Base-by-base conservation (phyloP, 2,329 filamentous ascomycete species). In the Fusarium tanahbumbuense region DNA sequence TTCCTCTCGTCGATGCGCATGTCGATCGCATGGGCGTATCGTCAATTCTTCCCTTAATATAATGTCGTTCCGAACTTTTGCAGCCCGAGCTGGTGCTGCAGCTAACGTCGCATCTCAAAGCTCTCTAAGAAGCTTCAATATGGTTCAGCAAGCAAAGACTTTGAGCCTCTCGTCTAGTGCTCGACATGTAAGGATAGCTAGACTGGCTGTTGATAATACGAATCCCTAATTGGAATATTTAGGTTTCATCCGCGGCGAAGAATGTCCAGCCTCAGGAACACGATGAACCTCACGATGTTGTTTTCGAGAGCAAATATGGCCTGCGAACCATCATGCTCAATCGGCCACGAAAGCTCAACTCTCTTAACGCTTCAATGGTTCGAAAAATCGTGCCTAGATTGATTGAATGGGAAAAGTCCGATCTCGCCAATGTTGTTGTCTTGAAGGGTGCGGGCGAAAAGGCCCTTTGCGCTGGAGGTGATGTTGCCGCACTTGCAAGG, bases 321-420 rank as follows among this genome's bases (percentile, higher is more conserved):
- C 88, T 98, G 53, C 93, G 96, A 68, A 94, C 92, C 73, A 91
- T 99, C 77, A 92, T 97, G 83, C 92, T 99, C 73, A 99, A 99
- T 84, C 91, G 96, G 63, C 96, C 95, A 8, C 86, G 88, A 78
- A 97, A 98, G 84, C 87, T 94, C 79, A 98, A 99, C 82, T 92
- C 95, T 27, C 89, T 99, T 73, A 94, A 97, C 80, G 92, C 87
- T 55, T 98, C 94, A 61, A 99, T 99, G 97, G 92, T 92, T 68
- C 89, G 93, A 76, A 98, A 99, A 84, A 98, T 99, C 75, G 84
- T 94, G 48, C 94, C 95, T 23, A 89, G 96, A 60, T 81, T 99
- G 77, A 86, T 93, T 77, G 95, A 98, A 85, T 99, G 94, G 94
- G 89, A 93, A 76, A 96, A 97, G 82, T 98, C 95, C 28, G 91